phyloP scores from a whole-genome alignment of 129 eudicot species.

The Cynara cardunculus region DNA sequence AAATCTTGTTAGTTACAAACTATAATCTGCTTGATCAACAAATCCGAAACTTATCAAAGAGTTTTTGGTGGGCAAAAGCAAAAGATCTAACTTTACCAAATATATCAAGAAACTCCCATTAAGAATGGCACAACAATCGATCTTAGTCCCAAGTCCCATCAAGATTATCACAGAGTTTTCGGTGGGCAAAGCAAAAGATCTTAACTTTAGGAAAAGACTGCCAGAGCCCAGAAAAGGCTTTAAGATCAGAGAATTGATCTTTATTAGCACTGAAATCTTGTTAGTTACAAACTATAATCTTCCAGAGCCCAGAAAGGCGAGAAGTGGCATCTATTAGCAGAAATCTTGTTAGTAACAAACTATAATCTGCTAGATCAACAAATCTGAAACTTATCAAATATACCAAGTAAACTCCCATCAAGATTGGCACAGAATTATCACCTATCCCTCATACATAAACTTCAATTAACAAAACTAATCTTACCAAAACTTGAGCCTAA shows the following conservation, averaged over 20 bases:
- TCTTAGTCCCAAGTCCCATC: not conserved
- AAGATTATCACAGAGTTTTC: not conserved
- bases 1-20: not conserved
- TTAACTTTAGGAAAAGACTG: not conserved
- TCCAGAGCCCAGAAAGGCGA: not conserved
- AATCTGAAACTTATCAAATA: not conserved
- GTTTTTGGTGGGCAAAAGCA: not conserved
- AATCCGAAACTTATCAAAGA: not conserved
- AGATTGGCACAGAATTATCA: not conserved
- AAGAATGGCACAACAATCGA: not conserved
- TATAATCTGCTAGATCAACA: not conserved
- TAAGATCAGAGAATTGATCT: not conserved
- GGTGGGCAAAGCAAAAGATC: not conserved
- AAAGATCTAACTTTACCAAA: not conserved
- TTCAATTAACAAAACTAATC: not conserved
- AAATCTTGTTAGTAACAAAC: not conserved
- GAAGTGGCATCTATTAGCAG: not conserved
- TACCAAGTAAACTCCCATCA: not conserved
- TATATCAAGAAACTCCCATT: not conserved
- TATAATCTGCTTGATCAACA: not conserved
- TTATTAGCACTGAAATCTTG: not conserved
- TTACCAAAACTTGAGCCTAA: not conserved
- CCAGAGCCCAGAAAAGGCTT: not conserved
- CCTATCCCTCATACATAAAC: not conserved
- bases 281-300: not conserved